Conservation (phyloP, 768 basidiomycete genomes). For the Mycena latifolia region DNA sequence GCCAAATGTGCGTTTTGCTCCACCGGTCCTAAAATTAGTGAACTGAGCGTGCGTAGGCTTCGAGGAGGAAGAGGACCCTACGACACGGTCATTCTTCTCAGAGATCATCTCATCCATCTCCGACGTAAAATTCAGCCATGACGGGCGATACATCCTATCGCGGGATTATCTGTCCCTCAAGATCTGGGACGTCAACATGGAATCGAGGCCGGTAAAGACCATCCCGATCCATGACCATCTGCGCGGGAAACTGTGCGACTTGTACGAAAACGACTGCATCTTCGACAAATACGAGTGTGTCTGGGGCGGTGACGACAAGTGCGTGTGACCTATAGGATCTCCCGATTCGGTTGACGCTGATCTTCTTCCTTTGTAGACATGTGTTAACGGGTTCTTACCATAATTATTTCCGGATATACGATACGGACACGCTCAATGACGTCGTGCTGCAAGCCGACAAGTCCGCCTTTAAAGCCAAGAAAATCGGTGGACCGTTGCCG, state of each 20-base stretch:
- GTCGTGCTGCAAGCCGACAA: conserved; percentile 98
- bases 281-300: conserved; percentile 99
- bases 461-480: conserved; percentile 99
- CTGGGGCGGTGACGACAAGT: conserved; percentile 97
- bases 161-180: conserved; percentile 98
- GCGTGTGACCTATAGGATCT: conserved; percentile 58
- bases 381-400: conserved; percentile 99
- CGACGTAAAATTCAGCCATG: conserved; percentile 98
- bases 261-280: conserved; percentile 99
- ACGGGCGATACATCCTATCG: conserved; percentile 96
- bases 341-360: conserved; percentile 37
- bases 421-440: conserved; percentile 88
- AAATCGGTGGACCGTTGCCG: conserved; percentile 90
- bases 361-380: conserved; percentile 65
- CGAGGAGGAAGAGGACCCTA: conserved; percentile 98
- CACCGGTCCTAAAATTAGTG: conserved; percentile 22
- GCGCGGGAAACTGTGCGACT: conserved; percentile 95
- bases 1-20: conserved; percentile 84
- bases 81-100: conserved; percentile 98
- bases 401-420: conserved; percentile 99
- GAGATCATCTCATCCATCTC: conserved; percentile 99
- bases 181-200: conserved; percentile 99
- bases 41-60: conserved; percentile 71
- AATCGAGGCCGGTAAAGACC: conserved; percentile 94
- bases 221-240: conserved; percentile 99